Conservation (phyloP, 805 yeast genomes). For the Candida broadrunensis region DNA sequence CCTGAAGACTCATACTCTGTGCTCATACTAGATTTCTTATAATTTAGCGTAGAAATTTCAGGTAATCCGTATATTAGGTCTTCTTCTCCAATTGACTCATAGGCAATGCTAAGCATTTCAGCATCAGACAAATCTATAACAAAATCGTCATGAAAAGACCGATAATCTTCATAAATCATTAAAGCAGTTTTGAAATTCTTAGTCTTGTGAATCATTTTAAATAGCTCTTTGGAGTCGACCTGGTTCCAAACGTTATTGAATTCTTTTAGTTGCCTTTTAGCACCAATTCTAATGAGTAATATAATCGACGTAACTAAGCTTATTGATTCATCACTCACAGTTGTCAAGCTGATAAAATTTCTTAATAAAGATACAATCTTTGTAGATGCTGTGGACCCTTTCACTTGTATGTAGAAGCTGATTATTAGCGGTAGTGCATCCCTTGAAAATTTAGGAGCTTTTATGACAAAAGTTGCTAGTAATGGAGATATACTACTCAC, state of each 20-base stretch:
- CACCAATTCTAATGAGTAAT: conserved; percentile 39
- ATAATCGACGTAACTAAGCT: conserved; percentile 18
- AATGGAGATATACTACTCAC: conserved; percentile 28
- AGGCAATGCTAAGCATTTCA: conserved; percentile 23
- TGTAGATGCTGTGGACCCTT: conserved; percentile 13
- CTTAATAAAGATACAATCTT: conserved; percentile 8
- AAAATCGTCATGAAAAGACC: neutral
- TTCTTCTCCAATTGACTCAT: conserved; percentile 52
- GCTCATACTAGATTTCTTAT: conserved; percentile 29
- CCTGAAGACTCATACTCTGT: conserved; percentile 22
- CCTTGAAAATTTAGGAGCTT: conserved; percentile 12
- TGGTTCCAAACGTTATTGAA: conserved; percentile 26
- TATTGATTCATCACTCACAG: conserved; percentile 3
- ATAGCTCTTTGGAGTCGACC: conserved; percentile 26
- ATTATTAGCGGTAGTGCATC: conserved; percentile 22
- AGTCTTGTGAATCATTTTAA: conserved; percentile 26
- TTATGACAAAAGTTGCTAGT: conserved; percentile 25
- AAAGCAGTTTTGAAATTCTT: conserved; percentile 41
- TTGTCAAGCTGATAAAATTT: conserved; percentile 6
- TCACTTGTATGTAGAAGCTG: conserved; percentile 17
- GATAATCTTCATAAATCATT: conserved; percentile 47
- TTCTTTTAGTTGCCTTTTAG: conserved; percentile 19
- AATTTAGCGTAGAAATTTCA: conserved; percentile 40
- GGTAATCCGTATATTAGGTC: conserved; percentile 71
- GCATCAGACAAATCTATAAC: conserved; percentile 10